Evolutionary conservation across 106 monocot genomes (phyloP).

Genomic region (Ottelia alismoides): DNA sequence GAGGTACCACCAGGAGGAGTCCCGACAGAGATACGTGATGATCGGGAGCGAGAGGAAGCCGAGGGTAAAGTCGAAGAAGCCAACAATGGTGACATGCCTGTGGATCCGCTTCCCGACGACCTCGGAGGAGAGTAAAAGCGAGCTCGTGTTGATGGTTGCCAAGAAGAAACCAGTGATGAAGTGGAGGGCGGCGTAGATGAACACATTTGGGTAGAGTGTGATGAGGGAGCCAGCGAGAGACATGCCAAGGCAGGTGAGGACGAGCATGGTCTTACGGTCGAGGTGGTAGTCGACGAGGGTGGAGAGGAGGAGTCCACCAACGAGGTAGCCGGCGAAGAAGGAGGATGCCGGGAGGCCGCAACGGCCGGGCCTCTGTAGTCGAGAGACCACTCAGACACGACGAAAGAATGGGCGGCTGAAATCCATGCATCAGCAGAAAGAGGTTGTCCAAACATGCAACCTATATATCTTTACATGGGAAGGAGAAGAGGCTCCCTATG

Average conservation of each 20-base stretch:
- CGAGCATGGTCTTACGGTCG: slow-evolving; percentile 24
- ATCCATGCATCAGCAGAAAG: too few relatives aligned
- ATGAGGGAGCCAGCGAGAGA: slow-evolving; percentile 10
- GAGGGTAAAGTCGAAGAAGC: slow-evolving; percentile 18
- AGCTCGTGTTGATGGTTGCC: slow-evolving; percentile 13
- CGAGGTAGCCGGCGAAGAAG: slow-evolving; percentile 23
- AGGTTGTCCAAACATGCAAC: too few relatives aligned
- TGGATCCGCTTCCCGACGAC: slow-evolving; percentile 12
- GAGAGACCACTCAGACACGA: slow-evolving; percentile 43
- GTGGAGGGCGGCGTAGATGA: slow-evolving; percentile 10
- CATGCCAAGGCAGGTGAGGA: slow-evolving; percentile 23
- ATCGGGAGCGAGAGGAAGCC: slow-evolving; percentile 28
- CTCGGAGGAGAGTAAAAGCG: slow-evolving; percentile 25
- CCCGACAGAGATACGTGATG: slow-evolving; percentile 20
- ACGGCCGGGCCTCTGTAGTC: slow-evolving; percentile 26
- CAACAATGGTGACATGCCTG: slow-evolving; percentile 8
- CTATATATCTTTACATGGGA: too few relatives aligned
- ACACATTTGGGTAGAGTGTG: slow-evolving; percentile 6
- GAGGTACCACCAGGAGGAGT: too few relatives aligned
- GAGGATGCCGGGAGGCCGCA: slow-evolving; percentile 20
- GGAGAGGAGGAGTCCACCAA: slow-evolving; percentile 14
- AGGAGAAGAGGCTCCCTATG: too few relatives aligned
- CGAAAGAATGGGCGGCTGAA: slow-evolving; percentile 11
- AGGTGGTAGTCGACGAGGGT: slow-evolving; percentile 14
- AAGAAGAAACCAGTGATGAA: slow-evolving; percentile 20